Base-by-base conservation (phyloP, 129 eudicot genomes). In the Helichrysum umbraculigerum region DNA sequence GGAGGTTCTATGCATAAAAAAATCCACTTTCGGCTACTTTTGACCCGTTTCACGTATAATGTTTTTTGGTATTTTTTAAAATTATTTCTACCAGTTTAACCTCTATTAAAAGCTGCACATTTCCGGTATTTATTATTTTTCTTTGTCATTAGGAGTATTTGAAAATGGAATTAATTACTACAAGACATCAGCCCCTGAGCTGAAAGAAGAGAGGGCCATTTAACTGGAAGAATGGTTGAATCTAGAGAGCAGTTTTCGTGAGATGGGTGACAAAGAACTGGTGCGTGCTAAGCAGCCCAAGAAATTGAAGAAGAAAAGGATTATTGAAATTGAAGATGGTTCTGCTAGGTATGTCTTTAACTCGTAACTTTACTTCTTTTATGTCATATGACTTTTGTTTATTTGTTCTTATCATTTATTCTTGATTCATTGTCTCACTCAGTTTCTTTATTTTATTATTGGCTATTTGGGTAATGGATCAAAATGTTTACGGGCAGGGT, bases 191-290 rank as follows among this genome's bases (percentile, higher is more conserved):
- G 92, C 94, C 3, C 96, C 98, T 44, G 98, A 90, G 52, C 74
- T 87, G 62, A 92, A 92, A 78, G 93, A 92, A 73, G 96, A 92
- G 66, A 83, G 93, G 68, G 96, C 96, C 25, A 90, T 89, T 93
- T 82, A 89, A 44, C 65, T 92, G 58, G 98, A 92, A 42, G 98
- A 92, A 66, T 92, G 96, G 98, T 30, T 87, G 63, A 87, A 86
- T 28, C 47, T 86, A 87, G 98, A 92, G 77, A 86, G 78, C 62
- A 78, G 87, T 51, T 86, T 92, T 42, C 91, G 87, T 29, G 91
- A 89, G 72, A 71, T 92, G 35, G 98, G 98, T 9, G 93, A 89
- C 62, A 83, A 84, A 15, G 78, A 71, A 59, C 63, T 83, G 51
- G 96, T 87, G 16, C 85, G 86, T 42, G 84, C 42, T 16, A 92